Evolutionary conservation across 2,329 filamentous ascomycete species (phyloP).

Genomic region (Fusarium nelsonii): DNA sequence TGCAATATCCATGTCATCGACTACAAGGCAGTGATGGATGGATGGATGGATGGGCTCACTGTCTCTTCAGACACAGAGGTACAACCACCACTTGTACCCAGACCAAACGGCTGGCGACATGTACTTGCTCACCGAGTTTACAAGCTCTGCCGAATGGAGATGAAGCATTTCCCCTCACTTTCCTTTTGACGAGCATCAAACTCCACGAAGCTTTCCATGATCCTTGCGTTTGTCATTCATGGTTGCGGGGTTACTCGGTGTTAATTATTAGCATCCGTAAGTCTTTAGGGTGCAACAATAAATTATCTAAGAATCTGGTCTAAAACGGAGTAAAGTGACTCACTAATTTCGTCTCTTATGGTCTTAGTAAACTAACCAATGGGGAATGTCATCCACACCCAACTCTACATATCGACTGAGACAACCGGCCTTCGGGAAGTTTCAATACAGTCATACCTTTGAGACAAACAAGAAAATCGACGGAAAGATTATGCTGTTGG

Average conservation of each 20-base stretch:
- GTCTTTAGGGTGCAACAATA: conserved; percentile 10
- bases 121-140: conserved; percentile 35
- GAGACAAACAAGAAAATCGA: conserved; percentile 1
- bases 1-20: conserved; percentile 35
- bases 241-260: conserved; percentile 46
- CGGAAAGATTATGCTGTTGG: conserved; percentile 12
- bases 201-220: conserved; percentile 22
- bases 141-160: conserved; percentile 31
- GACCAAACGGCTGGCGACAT: conserved; percentile 26
- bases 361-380: background rate
- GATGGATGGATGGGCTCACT: conserved; percentile 14
- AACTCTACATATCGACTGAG: conserved; percentile 23
- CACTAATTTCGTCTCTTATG: too few relatives aligned
- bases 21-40: background rate
- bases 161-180: conserved; percentile 9
- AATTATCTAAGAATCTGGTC: too few relatives aligned
- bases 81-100: conserved; percentile 39
- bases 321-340: too few relatives aligned
- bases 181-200: background rate
- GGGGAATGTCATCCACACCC: conserved; percentile 33
- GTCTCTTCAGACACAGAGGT: conserved; percentile 26
- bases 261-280: conserved; percentile 21
- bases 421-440: conserved; percentile 24
- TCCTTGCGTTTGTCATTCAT: conserved; percentile 28
- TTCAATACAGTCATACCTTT: conserved; percentile 27